phyloP scores from a whole-genome alignment of 2,329 filamentous ascomycete species.

The Cercospora citrullina region DNA sequence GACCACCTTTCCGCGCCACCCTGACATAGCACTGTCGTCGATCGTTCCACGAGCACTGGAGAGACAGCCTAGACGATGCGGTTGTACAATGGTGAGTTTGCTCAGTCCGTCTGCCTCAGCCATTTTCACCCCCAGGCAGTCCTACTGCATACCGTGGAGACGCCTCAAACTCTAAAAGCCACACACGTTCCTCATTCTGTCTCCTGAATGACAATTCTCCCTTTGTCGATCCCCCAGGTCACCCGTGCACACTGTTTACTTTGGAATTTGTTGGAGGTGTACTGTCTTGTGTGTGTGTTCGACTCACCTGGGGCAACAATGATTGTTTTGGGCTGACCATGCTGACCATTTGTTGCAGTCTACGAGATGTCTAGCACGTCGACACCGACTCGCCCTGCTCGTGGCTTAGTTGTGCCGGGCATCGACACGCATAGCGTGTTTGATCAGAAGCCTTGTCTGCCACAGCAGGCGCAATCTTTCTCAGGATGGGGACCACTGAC shows the following conservation, averaged over 20 bases:
- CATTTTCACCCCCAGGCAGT: neutral
- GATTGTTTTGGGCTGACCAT: slow-evolving; percentile 10
- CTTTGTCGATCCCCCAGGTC: slow-evolving; percentile 24
- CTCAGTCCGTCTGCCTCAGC: slow-evolving; percentile 21
- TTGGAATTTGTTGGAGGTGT: slow-evolving; percentile 14
- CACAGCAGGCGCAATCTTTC: slow-evolving; percentile 19
- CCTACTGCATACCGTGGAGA: slow-evolving; percentile 3
- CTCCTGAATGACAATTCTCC: slow-evolving; percentile 15
- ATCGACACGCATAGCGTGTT: slow-evolving; percentile 31
- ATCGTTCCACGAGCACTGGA: slow-evolving; percentile 28
- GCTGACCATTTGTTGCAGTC: slow-evolving; percentile 20
- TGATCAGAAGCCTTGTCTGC: slow-evolving; percentile 13
- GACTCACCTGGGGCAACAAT: slow-evolving; percentile 23
- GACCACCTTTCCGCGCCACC: slow-evolving; percentile 32
- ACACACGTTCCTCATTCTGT: slow-evolving; percentile 28
- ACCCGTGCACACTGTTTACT: slow-evolving; percentile 15
- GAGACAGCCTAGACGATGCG: slow-evolving; percentile 28
- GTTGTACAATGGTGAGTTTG: slow-evolving; percentile 36
- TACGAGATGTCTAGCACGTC: slow-evolving; percentile 33
- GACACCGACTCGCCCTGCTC: slow-evolving; percentile 28
- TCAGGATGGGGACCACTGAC: slow-evolving; percentile 30
- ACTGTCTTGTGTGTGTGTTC: slow-evolving; percentile 29
- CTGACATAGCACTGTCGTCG: slow-evolving; percentile 30
- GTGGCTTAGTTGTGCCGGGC: slow-evolving; percentile 29
- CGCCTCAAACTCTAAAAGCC: slow-evolving; percentile 33